Conservation (phyloP, 345 rosid genomes). For the Acer saccharum region DNA sequence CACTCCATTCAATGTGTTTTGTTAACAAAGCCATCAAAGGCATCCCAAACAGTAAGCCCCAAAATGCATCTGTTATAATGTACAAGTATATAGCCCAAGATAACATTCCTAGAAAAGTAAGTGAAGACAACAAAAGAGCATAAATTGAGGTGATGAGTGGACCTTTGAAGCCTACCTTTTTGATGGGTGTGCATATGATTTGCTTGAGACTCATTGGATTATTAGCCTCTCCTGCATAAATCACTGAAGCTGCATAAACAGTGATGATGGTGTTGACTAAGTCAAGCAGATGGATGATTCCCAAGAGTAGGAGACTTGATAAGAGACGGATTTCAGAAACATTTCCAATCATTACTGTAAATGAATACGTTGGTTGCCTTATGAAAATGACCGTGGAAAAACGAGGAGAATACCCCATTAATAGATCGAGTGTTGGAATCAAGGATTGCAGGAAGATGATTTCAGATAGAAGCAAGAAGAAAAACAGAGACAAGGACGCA, state of each 20-base stretch:
- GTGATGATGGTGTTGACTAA: constrained; percentile 35
- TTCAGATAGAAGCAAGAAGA: constrained; percentile 32
- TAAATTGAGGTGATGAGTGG: constrained; percentile 48
- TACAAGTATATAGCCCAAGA: background rate
- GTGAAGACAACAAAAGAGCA: constrained; percentile 24
- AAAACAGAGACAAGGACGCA: constrained; percentile 35
- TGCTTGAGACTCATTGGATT: constrained; percentile 20
- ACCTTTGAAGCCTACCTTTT: constrained; percentile 30
- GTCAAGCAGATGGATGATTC: constrained; percentile 30
- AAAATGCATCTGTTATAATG: background rate
- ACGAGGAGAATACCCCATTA: background rate
- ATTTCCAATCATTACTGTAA: constrained; percentile 4
- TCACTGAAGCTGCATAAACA: constrained; percentile 27
- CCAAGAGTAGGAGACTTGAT: background rate
- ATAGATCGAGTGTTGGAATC: constrained; percentile 9
- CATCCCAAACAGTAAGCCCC: background rate
- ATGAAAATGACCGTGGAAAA: background rate
- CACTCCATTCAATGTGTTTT: constrained; percentile 41
- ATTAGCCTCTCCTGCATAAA: constrained; percentile 21
- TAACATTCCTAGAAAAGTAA: constrained; percentile 12
- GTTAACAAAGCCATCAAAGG: constrained; percentile 14
- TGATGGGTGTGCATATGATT: constrained; percentile 3
- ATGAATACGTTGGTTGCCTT: background rate
- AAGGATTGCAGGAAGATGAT: constrained; percentile 24
- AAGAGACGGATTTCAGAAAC: background rate